phyloP scores from a whole-genome alignment of 2,329 filamentous ascomycete species.

The Aphanocladium album region DNA sequence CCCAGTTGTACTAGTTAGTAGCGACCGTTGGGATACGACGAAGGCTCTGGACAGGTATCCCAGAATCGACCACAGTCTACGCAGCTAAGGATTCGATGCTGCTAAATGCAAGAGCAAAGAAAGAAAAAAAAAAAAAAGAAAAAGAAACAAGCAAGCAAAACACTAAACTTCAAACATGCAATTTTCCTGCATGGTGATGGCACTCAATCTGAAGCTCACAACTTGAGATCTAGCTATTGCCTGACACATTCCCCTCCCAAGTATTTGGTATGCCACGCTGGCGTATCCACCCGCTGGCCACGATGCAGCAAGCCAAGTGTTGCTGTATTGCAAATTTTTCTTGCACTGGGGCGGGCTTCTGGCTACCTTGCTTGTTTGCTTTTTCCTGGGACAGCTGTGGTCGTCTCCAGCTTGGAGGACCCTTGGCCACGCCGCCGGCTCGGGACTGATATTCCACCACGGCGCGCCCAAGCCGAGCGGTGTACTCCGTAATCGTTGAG shows the following conservation, averaged over 20 bases:
- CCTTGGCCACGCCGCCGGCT: background rate
- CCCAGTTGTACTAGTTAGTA: too few species aligned
- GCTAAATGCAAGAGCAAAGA: too few species aligned
- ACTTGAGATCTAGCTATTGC: background rate
- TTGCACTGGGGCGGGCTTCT: background rate
- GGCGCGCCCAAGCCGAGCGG: background rate
- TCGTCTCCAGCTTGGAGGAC: background rate
- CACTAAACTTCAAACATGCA: too few species aligned
- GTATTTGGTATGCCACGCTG: conserved; percentile 8
- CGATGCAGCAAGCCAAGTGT: background rate
- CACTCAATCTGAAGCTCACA: too few species aligned
- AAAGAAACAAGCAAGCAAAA: too few species aligned
- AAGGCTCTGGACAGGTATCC: too few species aligned
- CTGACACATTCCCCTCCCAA: background rate
- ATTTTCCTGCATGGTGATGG: too few species aligned
- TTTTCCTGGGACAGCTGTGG: background rate
- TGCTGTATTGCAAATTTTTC: background rate
- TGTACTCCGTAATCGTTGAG: background rate
- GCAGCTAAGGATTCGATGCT: too few species aligned
- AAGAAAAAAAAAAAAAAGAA: too few species aligned
- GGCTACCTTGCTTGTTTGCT: background rate
- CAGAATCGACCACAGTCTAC: too few species aligned
- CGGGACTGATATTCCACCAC: background rate
- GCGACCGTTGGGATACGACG: too few species aligned
- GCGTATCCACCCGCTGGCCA: conserved; percentile 5